These are phyloP conservation scores for Euphrasia arctica DNA, from an alignment of 305 asterid species.

Conservation along the genomic window DNA sequence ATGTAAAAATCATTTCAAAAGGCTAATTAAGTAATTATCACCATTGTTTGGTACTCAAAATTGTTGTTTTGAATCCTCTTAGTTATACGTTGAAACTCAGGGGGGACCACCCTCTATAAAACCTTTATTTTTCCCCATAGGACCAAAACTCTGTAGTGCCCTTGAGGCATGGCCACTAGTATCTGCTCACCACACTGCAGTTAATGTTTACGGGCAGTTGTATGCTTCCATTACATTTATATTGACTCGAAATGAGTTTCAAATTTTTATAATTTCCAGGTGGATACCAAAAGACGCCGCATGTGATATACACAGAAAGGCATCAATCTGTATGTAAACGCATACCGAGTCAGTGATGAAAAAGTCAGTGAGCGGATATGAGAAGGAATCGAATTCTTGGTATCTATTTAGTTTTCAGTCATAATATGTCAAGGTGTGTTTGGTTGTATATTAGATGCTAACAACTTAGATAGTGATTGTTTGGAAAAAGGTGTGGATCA, in stretches of 20 bases:
- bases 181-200: slow-evolving; percentile 4
- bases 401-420: slow-evolving; percentile 25
- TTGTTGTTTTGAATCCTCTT: too few species aligned
- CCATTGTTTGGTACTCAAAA: too few species aligned
- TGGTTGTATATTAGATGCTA: slow-evolving; percentile 19
- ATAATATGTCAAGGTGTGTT: slow-evolving; percentile 17
- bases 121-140: too few species aligned
- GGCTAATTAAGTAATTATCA: too few species aligned
- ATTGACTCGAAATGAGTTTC: not conserved
- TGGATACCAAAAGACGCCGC: slow-evolving; percentile 62
- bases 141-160: too few species aligned
- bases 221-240: not conserved
- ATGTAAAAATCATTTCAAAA: too few species aligned
- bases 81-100: too few species aligned
- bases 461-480: slow-evolving; percentile 17
- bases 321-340: slow-evolving; percentile 26
- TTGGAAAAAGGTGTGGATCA: slow-evolving; percentile 22
- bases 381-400: slow-evolving; percentile 23
- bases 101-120: too few species aligned
- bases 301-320: slow-evolving; percentile 34
- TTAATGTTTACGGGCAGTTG: not conserved
- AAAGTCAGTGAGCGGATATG: slow-evolving; percentile 26
- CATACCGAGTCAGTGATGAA: slow-evolving; percentile 31
- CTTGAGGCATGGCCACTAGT: not conserved
- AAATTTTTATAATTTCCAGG: slow-evolving; percentile 35